phyloP scores from a whole-genome alignment of 495 filamentous ascomycete genomes.

The Aspergillus hancockii region DNA sequence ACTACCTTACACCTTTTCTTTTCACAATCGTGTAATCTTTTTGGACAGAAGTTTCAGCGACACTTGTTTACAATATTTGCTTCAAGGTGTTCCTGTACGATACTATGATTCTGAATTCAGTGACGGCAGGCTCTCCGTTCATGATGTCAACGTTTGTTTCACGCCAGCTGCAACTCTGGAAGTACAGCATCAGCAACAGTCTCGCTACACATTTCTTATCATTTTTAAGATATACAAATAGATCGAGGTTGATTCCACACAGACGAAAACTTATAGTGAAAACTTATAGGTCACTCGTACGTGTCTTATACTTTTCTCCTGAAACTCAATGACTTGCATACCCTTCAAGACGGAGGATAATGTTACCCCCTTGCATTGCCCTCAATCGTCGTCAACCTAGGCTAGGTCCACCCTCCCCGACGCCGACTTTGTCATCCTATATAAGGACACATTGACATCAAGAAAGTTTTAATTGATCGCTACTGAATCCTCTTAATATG shows the following conservation, averaged over 20 bases:
- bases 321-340: not conserved
- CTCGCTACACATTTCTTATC: not conserved
- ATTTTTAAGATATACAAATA: not conserved
- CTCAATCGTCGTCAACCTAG: not conserved
- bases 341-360: not conserved
- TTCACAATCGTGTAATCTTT: not conserved
- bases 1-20: slow-evolving; percentile 1
- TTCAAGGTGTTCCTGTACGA: not conserved
- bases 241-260: not conserved
- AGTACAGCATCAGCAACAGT: too few relatives aligned
- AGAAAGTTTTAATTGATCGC: too few relatives aligned
- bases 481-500: not conserved
- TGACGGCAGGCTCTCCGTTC: not conserved
- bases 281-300: not conserved
- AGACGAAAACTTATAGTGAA: not conserved
- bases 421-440: too few relatives aligned
- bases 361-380: not conserved
- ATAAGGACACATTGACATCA: too few relatives aligned
- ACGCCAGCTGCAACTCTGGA: not conserved
- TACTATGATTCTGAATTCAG: not conserved
- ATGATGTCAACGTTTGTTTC: too few relatives aligned
- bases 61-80: not conserved
- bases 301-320: not conserved
- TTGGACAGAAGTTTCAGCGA: not conserved
- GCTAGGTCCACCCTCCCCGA: too few relatives aligned